Conservation (phyloP, 768 basidiomycete genomes). For the Phanerodontia chrysosporium region DNA sequence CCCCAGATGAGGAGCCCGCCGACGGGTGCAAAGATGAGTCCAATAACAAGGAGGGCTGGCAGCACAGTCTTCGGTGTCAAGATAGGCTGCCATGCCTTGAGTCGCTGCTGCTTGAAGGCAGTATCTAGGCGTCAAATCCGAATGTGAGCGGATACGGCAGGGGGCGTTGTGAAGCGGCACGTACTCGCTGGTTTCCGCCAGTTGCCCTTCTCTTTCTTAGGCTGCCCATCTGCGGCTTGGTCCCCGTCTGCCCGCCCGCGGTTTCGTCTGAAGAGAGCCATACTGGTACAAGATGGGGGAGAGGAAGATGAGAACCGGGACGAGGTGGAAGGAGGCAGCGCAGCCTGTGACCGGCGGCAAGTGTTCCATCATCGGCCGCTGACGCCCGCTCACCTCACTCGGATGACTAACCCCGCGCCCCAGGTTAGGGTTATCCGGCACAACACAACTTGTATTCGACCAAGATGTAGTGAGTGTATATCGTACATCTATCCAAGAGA, state of each 20-base stretch:
- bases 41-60: conserved; percentile 93
- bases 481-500: background rate
- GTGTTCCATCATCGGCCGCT: background rate
- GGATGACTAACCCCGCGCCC: background rate
- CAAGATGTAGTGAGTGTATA: no score
- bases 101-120: conserved; percentile 97
- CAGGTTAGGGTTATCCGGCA: background rate
- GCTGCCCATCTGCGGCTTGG: conserved; percentile 32
- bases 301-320: background rate
- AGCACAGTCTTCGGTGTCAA: conserved; percentile 96
- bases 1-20: conserved; percentile 96
- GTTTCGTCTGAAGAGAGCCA: conserved; percentile 31
- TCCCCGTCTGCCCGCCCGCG: conserved; percentile 21
- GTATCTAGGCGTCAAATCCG: conserved; percentile 57
- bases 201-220: conserved; percentile 78
- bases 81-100: conserved; percentile 99
- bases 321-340: conserved; percentile 8
- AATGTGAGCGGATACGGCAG: conserved; percentile 15
- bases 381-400: background rate
- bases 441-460: background rate
- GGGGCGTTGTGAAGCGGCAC: conserved; percentile 26
- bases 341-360: conserved; percentile 11
- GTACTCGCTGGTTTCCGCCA: conserved; percentile 84
- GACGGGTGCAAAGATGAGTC: conserved; percentile 92
- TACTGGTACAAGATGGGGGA: conserved; percentile 15